Conservation (phyloP, 2,329 filamentous ascomycete species). For the Talaromyces albobiverticillius region DNA sequence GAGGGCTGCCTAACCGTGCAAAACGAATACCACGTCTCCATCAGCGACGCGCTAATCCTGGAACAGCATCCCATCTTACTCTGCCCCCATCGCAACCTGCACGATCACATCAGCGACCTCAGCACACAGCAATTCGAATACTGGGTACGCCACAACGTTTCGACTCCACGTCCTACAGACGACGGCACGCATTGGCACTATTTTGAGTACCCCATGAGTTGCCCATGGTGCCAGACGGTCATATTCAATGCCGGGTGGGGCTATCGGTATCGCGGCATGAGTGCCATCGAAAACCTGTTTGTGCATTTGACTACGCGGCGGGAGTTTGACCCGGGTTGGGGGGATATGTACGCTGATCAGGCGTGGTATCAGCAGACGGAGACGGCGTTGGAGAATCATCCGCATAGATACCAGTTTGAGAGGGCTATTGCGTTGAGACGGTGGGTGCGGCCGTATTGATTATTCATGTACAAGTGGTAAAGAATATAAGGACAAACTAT, state of each 20-base stretch:
- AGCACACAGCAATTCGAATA: background rate
- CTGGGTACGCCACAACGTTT: too few relatives aligned
- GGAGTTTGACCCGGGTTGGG: background rate
- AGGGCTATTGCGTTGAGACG: too few relatives aligned
- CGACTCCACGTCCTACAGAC: too few relatives aligned
- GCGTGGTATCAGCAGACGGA: conserved; percentile 5
- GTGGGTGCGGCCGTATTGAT: too few relatives aligned
- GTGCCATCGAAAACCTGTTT: too few relatives aligned
- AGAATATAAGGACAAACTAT: too few relatives aligned
- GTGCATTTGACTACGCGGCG: background rate
- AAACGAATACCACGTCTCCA: background rate
- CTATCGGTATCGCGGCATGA: fast-evolving
- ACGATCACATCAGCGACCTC: background rate
- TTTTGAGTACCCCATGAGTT: background rate
- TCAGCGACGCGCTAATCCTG: too few relatives aligned
- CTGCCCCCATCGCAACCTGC: background rate
- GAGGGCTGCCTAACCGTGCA: background rate
- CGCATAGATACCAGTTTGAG: too few relatives aligned
- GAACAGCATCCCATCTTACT: background rate
- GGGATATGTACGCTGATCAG: background rate
- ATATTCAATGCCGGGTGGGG: background rate
- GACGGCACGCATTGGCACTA: background rate
- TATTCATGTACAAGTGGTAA: too few relatives aligned
- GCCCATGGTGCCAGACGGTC: background rate
- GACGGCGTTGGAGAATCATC: background rate